Percentiles rank a stretch among this genome's conserved stretches.
Conservation (phyloP, 2,329 filamentous ascomycete genomes). For the Helminthosporium solani region DNA sequence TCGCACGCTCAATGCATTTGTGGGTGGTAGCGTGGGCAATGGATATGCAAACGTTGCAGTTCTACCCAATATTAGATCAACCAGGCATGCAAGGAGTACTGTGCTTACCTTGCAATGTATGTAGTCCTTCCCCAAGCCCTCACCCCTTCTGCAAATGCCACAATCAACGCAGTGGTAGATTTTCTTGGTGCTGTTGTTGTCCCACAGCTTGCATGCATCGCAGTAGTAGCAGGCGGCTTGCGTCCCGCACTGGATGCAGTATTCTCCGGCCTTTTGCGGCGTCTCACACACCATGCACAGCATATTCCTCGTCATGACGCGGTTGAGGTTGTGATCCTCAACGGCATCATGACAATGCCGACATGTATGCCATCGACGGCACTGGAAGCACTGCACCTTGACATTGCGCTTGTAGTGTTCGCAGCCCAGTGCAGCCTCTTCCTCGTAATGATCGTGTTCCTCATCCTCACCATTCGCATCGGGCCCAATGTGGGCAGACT, state of each 20-base stretch:
- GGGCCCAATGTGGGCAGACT: conserved; percentile 8
- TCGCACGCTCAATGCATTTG: conserved; percentile 90
- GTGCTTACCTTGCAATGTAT: conserved; percentile 89
- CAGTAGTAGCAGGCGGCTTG: conserved; percentile 89
- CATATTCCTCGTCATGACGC: conserved; percentile 89
- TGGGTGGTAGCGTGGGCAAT: conserved; percentile 83
- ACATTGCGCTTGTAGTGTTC: conserved; percentile 94
- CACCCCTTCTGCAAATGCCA: conserved; percentile 88
- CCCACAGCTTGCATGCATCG: conserved; percentile 93
- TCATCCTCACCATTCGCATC: conserved; percentile 51
- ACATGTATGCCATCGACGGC: conserved; percentile 90
- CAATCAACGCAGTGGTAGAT: conserved; percentile 98
- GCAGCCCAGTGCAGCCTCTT: conserved; percentile 65
- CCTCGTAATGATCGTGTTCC: conserved; percentile 53
- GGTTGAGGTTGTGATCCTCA: conserved; percentile 76
- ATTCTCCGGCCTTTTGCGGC: conserved; percentile 77
- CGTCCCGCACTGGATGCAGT: conserved; percentile 74
- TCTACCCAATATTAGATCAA: conserved; percentile 33
- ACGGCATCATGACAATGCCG: conserved; percentile 87
- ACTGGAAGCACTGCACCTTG: conserved; percentile 89
- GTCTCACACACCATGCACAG: conserved; percentile 93
- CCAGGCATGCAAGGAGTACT: neutral
- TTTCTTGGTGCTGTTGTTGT: conserved; percentile 83
- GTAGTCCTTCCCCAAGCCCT: conserved; percentile 93
- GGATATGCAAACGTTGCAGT: conserved; percentile 87